Base-by-base conservation (phyloP, 176 grass and related monocot genomes). In the Aegilops longissima region DNA sequence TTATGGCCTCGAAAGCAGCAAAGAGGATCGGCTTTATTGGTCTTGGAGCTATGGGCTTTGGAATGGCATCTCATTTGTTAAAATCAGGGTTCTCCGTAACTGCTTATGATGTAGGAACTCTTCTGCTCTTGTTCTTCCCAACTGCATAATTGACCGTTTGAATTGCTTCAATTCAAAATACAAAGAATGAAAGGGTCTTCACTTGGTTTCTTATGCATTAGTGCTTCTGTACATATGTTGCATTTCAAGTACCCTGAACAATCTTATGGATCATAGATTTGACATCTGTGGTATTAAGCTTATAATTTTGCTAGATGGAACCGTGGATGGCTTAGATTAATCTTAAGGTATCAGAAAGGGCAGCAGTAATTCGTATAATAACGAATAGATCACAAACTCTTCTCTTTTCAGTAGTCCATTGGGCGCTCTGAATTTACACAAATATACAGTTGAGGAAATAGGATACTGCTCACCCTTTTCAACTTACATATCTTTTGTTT, bases 21-120 rank as follows among this genome's bases (percentile, higher is more conserved):
- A 92, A 94, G 63, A 92, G 65, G 84, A 82, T 98, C 83, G 96
- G 96, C 45, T 98, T 98, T 89, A 91, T 98, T 86, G 96, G 96
- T 64, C 96, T 98, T 80, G 96, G 96, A 89, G 96, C 96, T 67
- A 98, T 98, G 96, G 96, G 93, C 35, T 94, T 98, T 88, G 96
- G 96, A 85, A 98, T 98, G 96, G 96, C 91, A 66, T 88, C 90
- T 70, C 96, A 95, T 95, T 95, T 98, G 86, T 81, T 98, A 84
- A 94, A 91, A 89, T 94, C 91, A 85, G 92, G 92, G 52, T 98
- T 95, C 84, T 88, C 71, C 54, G 81, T 98, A 84, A 83, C 89
- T 86, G 96, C 93, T 79, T 98, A 89, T 80, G 96, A 98, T 89
- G 96, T 98, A 90, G 95, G 95, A 84, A 84, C 47, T 76, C 33